These are phyloP conservation scores for Panellus pusillus DNA, from an alignment of 768 basidiomycete genomes.

Conservation along the genomic window DNA sequence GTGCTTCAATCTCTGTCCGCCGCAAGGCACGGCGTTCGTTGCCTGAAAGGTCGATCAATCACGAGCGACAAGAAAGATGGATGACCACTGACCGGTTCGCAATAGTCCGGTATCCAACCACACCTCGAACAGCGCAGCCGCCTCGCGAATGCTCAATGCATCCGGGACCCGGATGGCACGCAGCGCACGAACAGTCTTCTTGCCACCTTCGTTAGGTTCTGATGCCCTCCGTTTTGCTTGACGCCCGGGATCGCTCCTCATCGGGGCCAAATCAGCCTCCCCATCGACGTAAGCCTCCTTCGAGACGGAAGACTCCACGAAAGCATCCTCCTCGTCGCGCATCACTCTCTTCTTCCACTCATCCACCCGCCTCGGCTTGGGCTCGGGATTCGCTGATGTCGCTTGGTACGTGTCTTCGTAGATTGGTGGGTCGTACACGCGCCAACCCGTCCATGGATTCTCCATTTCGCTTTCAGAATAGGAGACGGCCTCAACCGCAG, in stretches of 20 bases:
- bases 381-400: slow-evolving; percentile 1
- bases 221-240: not conserved
- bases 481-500: slow-evolving; percentile 58
- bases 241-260: not conserved
- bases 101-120: slow-evolving; percentile 68
- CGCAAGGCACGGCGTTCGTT: slow-evolving; percentile 23
- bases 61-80: not conserved
- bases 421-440: slow-evolving; percentile 28
- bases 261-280: not conserved
- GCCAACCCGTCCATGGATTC: slow-evolving; percentile 38
- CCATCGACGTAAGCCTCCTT: too few relatives aligned
- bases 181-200: slow-evolving; percentile 19
- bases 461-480: slow-evolving; percentile 52
- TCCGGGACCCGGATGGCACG: slow-evolving; percentile 46
- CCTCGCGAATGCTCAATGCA: slow-evolving; percentile 63
- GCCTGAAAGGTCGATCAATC: slow-evolving; percentile 24
- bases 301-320: too few relatives aligned
- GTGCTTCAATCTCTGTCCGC: slow-evolving; percentile 4
- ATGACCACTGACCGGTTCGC: slow-evolving; percentile 43
- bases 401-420: slow-evolving; percentile 13
- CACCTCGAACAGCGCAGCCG: slow-evolving; percentile 70
- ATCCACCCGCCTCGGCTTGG: slow-evolving; percentile 2
- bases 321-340: not conserved
- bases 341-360: not conserved
- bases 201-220: not conserved